Base-by-base conservation (phyloP, 2,329 filamentous ascomycete species). In the Ceratocystiopsis minuta region DNA sequence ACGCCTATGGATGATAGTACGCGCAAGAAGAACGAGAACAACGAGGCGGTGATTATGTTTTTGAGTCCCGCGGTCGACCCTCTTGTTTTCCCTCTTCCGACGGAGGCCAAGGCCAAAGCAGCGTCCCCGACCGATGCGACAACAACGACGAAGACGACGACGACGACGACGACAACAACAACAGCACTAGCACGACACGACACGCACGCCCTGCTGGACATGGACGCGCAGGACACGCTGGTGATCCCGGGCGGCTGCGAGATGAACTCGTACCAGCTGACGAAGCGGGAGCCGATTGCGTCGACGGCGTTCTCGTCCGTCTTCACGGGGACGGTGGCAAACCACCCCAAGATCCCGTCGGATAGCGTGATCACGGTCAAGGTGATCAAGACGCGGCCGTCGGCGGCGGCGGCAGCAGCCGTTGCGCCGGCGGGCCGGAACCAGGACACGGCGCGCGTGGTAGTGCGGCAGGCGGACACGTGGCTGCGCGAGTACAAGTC, bases 281-380 rank as follows among this genome's bases (percentile, higher is more conserved):
- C 67, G 34, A 74, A 70, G 52, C 60, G 62, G 34, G 64, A 72
- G 15, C 63, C 66, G n/a, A 74, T 75, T 41, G 70, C 70, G 5
- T 64, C 65, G 2, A 71, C 68, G 1, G 59, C 60, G 4, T 60
- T 71, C 16, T 74, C 70, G 5, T 65, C 67, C 6, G 71, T 75
- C 33, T 75, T 68, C 51, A 72, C 64, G 2, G 70, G 43, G 28
- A 43, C 45, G 2, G 43, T 65, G 16, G 24, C 24, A 2, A 59
- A 65, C 33, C 65, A 73, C 51, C 72, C 70, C 5, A 55, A 62
- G 11, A 63, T 71, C 16, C 48, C 49, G 2, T 60, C 67, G 3
- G 66, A 69, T 41, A 64, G 65, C 16, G 64, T 72, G 42, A 68
- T 75, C 43, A 74, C 70, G 1, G 70, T 74, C 53, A 75, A 75